phyloP scores from a whole-genome alignment of 495 filamentous ascomycete species.

The Trichocladium antarcticum region DNA sequence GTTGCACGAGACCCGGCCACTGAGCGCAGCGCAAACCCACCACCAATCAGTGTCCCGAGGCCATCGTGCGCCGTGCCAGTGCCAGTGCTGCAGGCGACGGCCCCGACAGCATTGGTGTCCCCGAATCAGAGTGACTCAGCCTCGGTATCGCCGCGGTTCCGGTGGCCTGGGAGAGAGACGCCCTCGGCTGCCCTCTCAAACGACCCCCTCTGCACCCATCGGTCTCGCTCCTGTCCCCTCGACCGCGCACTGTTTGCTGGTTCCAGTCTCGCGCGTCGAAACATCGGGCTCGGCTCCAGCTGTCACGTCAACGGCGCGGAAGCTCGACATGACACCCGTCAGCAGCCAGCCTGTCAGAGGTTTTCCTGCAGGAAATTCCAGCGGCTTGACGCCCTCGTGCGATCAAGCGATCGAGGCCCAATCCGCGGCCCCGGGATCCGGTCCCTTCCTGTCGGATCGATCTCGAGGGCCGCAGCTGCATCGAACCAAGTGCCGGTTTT shows the following conservation, averaged over 20 bases:
- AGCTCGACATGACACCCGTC: background rate
- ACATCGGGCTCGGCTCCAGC: background rate
- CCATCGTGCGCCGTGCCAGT: conserved; percentile 1
- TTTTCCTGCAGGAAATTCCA: conserved; percentile 12
- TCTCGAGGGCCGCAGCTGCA: conserved; percentile 12
- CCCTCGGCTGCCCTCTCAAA: conserved; percentile 4
- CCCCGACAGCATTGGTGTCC: conserved; percentile 10
- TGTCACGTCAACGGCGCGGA: conserved; percentile 9
- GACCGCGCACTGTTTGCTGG: background rate
- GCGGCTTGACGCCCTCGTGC: conserved; percentile 8
- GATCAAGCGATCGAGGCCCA: conserved; percentile 16
- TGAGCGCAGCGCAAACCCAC: conserved; percentile 1
- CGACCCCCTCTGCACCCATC: conserved; percentile 5
- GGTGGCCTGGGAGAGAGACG: conserved; percentile 6
- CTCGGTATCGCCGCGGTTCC: conserved; percentile 14
- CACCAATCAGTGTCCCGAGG: conserved; percentile 19
- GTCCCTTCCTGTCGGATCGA: conserved; percentile 14
- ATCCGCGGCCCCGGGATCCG: conserved; percentile 13
- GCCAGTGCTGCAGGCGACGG: background rate
- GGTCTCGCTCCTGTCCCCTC: background rate
- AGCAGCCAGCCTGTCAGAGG: conserved; percentile 9
- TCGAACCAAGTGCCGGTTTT: conserved; percentile 14
- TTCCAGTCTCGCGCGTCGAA: conserved; percentile 6
- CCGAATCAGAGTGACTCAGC: conserved; percentile 7
- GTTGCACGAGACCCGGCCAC: conserved; percentile 9